Conservation (phyloP, 1,284 basidiomycete genomes). For the Ceratorhiza oryzae-sativae region DNA sequence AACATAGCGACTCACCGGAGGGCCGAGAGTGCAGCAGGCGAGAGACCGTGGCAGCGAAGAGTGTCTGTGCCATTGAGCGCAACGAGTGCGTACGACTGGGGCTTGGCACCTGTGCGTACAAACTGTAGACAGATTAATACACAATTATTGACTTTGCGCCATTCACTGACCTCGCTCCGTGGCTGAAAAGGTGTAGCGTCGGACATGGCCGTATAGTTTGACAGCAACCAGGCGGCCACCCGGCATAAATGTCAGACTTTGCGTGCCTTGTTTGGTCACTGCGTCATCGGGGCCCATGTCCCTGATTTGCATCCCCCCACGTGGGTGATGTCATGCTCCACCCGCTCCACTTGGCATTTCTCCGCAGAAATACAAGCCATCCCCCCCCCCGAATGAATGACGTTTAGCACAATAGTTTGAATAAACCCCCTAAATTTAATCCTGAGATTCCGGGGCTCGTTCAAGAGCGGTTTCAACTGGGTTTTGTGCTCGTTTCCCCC, state of each 20-base stretch:
- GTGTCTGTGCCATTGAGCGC: constrained; percentile 32
- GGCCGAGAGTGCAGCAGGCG: constrained; percentile 8
- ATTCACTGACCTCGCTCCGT: constrained; percentile 22
- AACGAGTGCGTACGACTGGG: constrained; percentile 34
- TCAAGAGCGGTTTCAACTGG: too few species aligned
- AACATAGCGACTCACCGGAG: background rate
- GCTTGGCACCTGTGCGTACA: constrained; percentile 1
- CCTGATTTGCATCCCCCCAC: background rate
- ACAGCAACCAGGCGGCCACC: background rate
- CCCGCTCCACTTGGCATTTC: background rate
- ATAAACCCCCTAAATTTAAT: too few species aligned
- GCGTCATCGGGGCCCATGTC: constrained; percentile 9
- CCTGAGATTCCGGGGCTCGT: too few species aligned
- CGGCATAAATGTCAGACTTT: constrained; percentile 1
- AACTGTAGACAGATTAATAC: background rate
- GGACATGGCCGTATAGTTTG: constrained; percentile 11
- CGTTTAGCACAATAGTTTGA: too few species aligned
- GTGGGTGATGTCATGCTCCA: constrained; percentile 19
- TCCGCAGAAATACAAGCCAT: background rate
- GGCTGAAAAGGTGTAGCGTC: constrained; percentile 4
- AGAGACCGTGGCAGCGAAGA: constrained; percentile 23
- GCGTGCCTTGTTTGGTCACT: constrained; percentile 33
- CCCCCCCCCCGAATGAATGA: background rate
- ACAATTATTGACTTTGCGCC: too few species aligned
- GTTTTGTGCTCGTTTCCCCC: too few species aligned